Evolutionary conservation across 2,329 filamentous ascomycete genomes (phyloP), one percentile per base, ranked within the genome.

Genomic region (Dothiorella sarmentorum): DNA sequence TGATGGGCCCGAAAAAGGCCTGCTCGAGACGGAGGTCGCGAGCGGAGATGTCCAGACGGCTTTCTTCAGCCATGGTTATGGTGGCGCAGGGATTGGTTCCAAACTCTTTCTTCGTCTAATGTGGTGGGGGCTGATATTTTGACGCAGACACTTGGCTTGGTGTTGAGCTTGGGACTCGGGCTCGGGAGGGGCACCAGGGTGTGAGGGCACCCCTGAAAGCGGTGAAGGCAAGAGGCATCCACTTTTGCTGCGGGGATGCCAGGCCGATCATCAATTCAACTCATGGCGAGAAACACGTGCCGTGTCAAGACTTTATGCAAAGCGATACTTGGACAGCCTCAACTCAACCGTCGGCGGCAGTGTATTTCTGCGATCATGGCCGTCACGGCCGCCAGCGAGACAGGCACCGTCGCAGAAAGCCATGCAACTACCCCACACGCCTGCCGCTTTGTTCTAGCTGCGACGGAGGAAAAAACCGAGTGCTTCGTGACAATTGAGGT

Each of bases 1-100:
- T 59, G 57, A 59, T 53, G 47, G 57, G 38, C 15, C 57, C 57
- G 38, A 37, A 59, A 18, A 59, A 59, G 29, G 57, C 57, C 15
- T 59, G 57, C 38, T 52, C 47, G 4, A 59, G 37, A n/a, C 57
- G 47, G 20, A 59, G 37, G 31, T 59, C 57, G n/a, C 57, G 57
- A 15, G 57, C 44, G 27, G 55, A 47, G n/a, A 57, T 24, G 40
- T 57, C 40, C 31, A 47, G 42, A n/a, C 31, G 42, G 31, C n/a
- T 17, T 27, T 57, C 55, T n/a, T 44, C 42, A 10, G 55, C 55
- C 55, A 57, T 57, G 55, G 11, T 44, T 26, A 24, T 29, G 9
- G 22, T 15, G 24, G 26, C 10, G 43, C 43, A 45, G 43, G 10
- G 26, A 4, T 24, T 15, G 18, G 24, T n/a, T 37, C 45, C 45